Base-by-base conservation (phyloP, 345 rosid species). In the Nasturtium officinale region DNA sequence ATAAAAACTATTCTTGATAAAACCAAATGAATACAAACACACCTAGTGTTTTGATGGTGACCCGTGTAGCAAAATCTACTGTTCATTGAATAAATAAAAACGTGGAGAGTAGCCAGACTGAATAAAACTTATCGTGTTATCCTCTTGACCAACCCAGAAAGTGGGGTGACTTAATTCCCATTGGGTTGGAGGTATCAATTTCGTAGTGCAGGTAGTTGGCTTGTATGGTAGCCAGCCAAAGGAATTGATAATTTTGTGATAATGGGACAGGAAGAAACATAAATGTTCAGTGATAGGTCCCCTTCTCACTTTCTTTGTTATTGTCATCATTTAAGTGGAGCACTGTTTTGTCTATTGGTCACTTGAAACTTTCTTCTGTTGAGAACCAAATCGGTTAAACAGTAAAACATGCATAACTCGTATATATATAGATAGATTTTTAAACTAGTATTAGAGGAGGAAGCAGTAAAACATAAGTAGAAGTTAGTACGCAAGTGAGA, bases 291-390 rank as follows among this genome's bases (percentile, higher is more conserved):
- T 77, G 67, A 50, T 58, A 21, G 73, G 77, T 40, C 68, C 56
- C 55, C 58, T 58, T 65, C 35, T 51, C 43, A 18, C 73, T 69
- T 58, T 58, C 60, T 63, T 51, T 64, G 30, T 51, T 54, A n/a
- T 55, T 45, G 55, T 30, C 66, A 77, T 77, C 63, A 77, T 77
- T 65, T 56, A 58, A 17, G 72, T 65, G 72, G 77, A 71, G 53
- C 68, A 77, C 61, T 65, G 68, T 65, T 65, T 71, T 77, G 73
- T 71, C 73, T 51, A 29, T 67, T 72, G 77, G 72, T 67, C 60
- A 42, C 51, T 30, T 56, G 48, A 62, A 38, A 2, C 26, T 54
- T 76, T 58, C 62, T 16, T 56, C 50, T 51, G 23, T 65, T 57
- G 50, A 48, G 43, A 71, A 47, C 43, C 71, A 50, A 47, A 28